Base-by-base conservation (phyloP, 805 yeast genomes). In the Hanseniaspora singularis region DNA sequence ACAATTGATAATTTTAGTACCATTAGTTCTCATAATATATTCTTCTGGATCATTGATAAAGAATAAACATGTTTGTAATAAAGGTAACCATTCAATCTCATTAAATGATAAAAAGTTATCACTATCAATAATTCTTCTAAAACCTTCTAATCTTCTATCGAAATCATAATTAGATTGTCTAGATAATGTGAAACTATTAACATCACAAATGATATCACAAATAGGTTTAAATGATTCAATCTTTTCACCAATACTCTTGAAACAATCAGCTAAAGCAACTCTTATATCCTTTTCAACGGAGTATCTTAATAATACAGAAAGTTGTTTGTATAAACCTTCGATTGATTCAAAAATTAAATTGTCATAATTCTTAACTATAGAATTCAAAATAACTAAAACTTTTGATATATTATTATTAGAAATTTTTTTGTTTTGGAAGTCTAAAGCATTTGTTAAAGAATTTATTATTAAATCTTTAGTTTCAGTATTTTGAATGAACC, bases 41-140 rank as follows among this genome's bases (percentile, higher is more conserved):
- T 89, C 98, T 12, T 76, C 79, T 31, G 77, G 77, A 55, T 85
- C 94, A 49, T 77, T 76, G 49, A 92, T 73, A 58, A 74, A 83
- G 57, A 65, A 86, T 33, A 92, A 67, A 49, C 77, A 69, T 46
- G 77, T 74, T 58, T 80, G 73, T 18, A 92, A 49, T 3, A 92
- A 55, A 2, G 96, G 96, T 9, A 74, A 53, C 97, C 97, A 92
- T 54, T 85, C 85, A 2, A 62, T 36, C 0, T 73, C 65, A 0
- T 73, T 57, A 2, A 82, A 62, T 0, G 57, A 50, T 5, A 43
- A 10, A 56, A 71, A 83, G 3, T 64, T 53, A 1, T 59, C 60
- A 50, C 84, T 92, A 54, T 77, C 82, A 43, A 89, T 68, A 18
- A 40, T 31, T 15, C 56, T 57, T 46, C 76, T 74, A 60, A 75